phyloP scores from a whole-genome alignment of 2,329 filamentous ascomycete species.

The Plenodomus biglobosus region DNA sequence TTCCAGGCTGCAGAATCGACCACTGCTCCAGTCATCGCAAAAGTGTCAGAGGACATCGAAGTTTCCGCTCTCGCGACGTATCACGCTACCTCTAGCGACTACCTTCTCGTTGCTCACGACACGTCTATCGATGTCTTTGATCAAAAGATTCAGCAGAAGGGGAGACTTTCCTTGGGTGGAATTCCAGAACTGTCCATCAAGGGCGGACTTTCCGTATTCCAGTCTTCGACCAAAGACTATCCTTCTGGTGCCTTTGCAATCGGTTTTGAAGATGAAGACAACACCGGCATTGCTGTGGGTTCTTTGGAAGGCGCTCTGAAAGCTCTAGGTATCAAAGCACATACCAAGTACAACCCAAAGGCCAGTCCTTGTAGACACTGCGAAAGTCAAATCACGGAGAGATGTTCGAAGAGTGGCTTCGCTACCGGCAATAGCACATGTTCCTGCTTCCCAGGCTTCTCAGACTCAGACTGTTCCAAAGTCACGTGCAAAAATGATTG shows the following conservation, averaged over 20 bases:
- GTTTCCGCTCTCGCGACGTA: constrained; percentile 28
- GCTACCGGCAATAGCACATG: constrained; percentile 8
- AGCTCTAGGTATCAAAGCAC: constrained; percentile 17
- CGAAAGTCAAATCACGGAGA: constrained; percentile 12
- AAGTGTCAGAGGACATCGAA: constrained; percentile 17
- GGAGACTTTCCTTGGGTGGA: constrained; percentile 21
- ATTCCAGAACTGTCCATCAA: constrained; percentile 29
- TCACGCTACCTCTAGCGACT: constrained; percentile 17
- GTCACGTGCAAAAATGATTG: constrained; percentile 28
- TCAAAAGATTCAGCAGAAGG: constrained; percentile 13
- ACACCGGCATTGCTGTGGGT: constrained; percentile 25
- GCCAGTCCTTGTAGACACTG: constrained; percentile 21
- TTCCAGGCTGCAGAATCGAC: constrained; percentile 32
- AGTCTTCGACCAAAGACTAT: constrained; percentile 14
- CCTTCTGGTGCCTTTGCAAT: constrained; percentile 25
- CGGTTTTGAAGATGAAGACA: constrained; percentile 31
- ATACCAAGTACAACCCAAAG: constrained; percentile 24
- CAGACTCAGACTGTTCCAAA: constrained; percentile 24
- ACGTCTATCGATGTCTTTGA: constrained; percentile 29
- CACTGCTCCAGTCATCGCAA: constrained; percentile 19
- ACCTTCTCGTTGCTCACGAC: constrained; percentile 29
- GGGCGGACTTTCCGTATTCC: constrained; percentile 30
- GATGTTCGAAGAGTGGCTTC: constrained; percentile 29
- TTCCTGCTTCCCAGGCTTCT: constrained; percentile 31
- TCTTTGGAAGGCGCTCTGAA: constrained; percentile 19